Conservation (phyloP, 2,329 filamentous ascomycete species). For the Trichophyton mentagrophytes region DNA sequence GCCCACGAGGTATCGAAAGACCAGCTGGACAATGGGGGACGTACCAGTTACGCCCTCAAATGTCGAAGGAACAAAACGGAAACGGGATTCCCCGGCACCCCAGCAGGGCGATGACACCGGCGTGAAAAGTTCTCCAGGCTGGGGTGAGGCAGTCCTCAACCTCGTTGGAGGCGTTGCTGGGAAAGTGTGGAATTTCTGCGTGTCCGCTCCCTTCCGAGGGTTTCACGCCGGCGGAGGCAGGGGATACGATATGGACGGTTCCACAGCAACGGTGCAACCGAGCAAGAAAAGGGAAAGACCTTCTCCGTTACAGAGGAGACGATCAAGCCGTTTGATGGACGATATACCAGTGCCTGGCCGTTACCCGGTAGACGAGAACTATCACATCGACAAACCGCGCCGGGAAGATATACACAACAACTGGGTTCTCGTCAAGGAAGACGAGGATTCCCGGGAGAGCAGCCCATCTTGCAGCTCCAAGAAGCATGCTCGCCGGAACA, state of each 20-base stretch:
- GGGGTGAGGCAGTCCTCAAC: constrained; percentile 28
- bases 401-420: constrained; percentile 9
- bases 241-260: constrained; percentile 48
- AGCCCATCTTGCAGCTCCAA: constrained; percentile 13
- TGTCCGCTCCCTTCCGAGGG: constrained; percentile 55
- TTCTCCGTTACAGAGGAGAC: constrained; percentile 18
- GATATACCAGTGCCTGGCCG: constrained; percentile 41
- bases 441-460: constrained; percentile 11
- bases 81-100: not conserved
- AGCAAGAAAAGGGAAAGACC: constrained; percentile 8
- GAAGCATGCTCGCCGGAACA: constrained; percentile 8
- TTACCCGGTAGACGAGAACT: constrained; percentile 33
- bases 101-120: not conserved
- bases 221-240: constrained; percentile 77
- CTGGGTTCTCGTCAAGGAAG: constrained; percentile 53
- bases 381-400: not conserved
- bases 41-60: not conserved
- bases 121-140: constrained; percentile 3
- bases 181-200: constrained; percentile 78
- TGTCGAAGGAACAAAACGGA: not conserved
- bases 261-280: not conserved
- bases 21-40: constrained; percentile 12
- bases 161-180: constrained; percentile 38
- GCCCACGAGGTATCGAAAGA: constrained; percentile 30
- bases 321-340: constrained; percentile 13